phyloP scores from a whole-genome alignment of 768 basidiomycete genomes.

The Cystofilobasidium macerans region DNA sequence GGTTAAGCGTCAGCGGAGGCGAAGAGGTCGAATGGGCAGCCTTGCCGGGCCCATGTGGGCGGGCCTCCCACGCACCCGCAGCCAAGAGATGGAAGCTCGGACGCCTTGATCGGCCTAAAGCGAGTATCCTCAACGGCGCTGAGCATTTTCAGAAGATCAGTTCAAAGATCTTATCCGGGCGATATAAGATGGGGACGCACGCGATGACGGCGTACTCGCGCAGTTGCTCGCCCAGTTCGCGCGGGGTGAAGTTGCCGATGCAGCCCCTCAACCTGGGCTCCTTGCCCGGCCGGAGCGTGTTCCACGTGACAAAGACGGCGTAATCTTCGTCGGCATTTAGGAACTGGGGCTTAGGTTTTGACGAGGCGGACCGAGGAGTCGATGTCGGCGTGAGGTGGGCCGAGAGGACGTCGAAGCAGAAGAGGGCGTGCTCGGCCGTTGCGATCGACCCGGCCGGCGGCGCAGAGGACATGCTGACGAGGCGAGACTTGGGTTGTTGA shows the following conservation, averaged over 20 bases:
- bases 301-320: slow-evolving; percentile 96
- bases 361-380: neutral
- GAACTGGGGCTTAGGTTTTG: slow-evolving; percentile 53
- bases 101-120: slow-evolving; percentile 63
- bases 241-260: slow-evolving; percentile 82
- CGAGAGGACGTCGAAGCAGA: slow-evolving; percentile 41
- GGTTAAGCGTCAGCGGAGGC: too few species aligned
- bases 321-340: slow-evolving; percentile 54
- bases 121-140: slow-evolving; percentile 77
- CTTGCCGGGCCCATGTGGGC: too few species aligned
- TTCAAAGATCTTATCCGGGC: too few species aligned
- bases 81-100: slow-evolving; percentile 67
- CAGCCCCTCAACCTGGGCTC: slow-evolving; percentile 67
- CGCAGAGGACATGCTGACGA: neutral
- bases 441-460: neutral
- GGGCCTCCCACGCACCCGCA: slow-evolving; percentile 57
- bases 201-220: slow-evolving; percentile 80
- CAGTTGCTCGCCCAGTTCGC: slow-evolving; percentile 61
- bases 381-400: slow-evolving; percentile 30
- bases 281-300: slow-evolving; percentile 51
- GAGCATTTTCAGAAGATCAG: neutral
- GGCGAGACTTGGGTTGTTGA: neutral
- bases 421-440: slow-evolving; percentile 35
- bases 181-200: too few species aligned
- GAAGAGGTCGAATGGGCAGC: neutral